A percentile compares a stretch with the other conserved stretches of the same genome.
Evolutionary conservation across 148 eudicot genomes (phyloP).

Genomic region (Spergularia marina): DNA sequence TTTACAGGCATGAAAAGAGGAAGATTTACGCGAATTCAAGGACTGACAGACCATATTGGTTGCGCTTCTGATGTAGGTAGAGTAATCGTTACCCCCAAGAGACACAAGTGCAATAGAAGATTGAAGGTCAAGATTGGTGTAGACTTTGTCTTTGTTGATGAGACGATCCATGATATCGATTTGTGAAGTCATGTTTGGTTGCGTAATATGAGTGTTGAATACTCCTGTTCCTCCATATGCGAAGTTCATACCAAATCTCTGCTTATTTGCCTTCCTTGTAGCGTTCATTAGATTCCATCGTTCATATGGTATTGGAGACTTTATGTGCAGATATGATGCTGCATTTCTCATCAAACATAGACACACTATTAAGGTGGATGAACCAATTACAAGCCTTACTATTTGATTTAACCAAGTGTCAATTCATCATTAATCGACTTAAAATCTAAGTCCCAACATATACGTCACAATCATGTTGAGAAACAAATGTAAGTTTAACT

Average conservation of each 20-base stretch:
- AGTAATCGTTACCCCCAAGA: constrained; percentile 55
- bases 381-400: too few relatives aligned
- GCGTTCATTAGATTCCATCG: constrained; percentile 27
- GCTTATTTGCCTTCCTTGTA: not conserved
- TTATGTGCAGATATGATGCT: constrained; percentile 31
- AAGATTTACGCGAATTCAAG: too few relatives aligned
- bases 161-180: constrained; percentile 33
- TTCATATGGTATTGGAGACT: constrained; percentile 46
- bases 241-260: constrained; percentile 50
- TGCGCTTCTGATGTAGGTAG: constrained; percentile 31
- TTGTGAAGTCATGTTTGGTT: constrained; percentile 51
- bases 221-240: constrained; percentile 83
- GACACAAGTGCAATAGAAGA: constrained; percentile 45
- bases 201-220: constrained; percentile 37
- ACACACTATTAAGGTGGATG: too few relatives aligned
- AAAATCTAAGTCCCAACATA: too few relatives aligned
- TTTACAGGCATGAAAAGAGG: too few relatives aligned
- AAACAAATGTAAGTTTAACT: too few relatives aligned
- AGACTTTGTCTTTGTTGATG: constrained; percentile 24
- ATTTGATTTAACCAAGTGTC: too few relatives aligned
- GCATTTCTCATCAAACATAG: not conserved
- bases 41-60: constrained; percentile 31
- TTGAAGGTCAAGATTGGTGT: constrained; percentile 33
- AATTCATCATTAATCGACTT: too few relatives aligned
- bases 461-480: too few relatives aligned